Base-by-base conservation (phyloP, 1,139 yeast genomes). In the Blastobotrys proliferans region DNA sequence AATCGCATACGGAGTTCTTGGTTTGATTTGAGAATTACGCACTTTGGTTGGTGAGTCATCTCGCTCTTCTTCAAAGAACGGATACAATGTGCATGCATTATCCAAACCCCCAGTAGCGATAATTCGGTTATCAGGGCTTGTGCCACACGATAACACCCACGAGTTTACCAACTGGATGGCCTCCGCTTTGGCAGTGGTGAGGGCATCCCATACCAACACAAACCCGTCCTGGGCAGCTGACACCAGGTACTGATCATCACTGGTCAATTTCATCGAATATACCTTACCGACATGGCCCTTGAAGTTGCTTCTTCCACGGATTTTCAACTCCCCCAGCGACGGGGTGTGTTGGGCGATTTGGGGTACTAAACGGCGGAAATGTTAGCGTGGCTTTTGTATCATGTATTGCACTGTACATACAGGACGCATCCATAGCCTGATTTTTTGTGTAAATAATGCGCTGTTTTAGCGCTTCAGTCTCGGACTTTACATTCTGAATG, bases 221-320 rank as follows among this genome's bases (percentile, higher is more conserved):
- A 77, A 83, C 2, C 96, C 96, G 63, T 90, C 97, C 59, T 86
- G 95, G 26, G 94, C 81, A 0, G 88, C 87, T 35, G 88, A 78
- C 9, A 87, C 65, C 2, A 90, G 59, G 33, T 69, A 72, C 32
- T 67, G 63, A 13, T 85, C 76, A 55, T 83, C 82, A 0, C 68
- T 59, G 40, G 81, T 74, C 92, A 95, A 84, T 43, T 77, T 71
- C 51, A 84, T 68, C 49, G 79, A 79, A 14, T 81, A 74, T 18
- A 88, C 74, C 58, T 88, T 86, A 55, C 81, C 83, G 51, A 74
- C 77, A 60, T 88, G 97, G 0, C 95, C 96, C 48, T 68, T 73
- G 40, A 84, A 67, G 0, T 76, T 61, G 30, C 43, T 45, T 27
- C 36, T 40, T 21, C 43, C 37, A 22, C 43, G 44, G 30, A 47